Conservation (phyloP, 2,329 filamentous ascomycete species). For the Aspergillus fumigatiaffinis region DNA sequence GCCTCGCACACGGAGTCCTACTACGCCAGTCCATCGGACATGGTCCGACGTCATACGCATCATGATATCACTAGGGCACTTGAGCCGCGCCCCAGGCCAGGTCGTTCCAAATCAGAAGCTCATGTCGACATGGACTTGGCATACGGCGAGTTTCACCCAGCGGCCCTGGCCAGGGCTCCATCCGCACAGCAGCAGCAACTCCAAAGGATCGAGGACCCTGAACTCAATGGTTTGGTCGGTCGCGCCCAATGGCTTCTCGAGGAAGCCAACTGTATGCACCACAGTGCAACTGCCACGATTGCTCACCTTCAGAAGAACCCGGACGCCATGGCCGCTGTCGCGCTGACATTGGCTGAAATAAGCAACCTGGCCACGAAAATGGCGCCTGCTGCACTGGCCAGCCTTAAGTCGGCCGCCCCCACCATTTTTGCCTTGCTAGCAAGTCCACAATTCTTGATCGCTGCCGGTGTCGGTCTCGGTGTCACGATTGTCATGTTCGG, state of each 20-base stretch:
- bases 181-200: slow-evolving; percentile 16
- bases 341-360: slow-evolving; percentile 86
- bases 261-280: slow-evolving; percentile 83
- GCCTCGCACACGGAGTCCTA: slow-evolving; percentile 17
- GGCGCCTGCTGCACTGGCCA: slow-evolving; percentile 71
- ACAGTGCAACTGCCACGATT: slow-evolving; percentile 79
- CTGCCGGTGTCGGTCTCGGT: slow-evolving; percentile 80
- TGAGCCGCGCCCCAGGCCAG: slow-evolving; percentile 17
- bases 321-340: slow-evolving; percentile 89
- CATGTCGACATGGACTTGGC: slow-evolving; percentile 84
- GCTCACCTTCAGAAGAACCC: slow-evolving; percentile 75
- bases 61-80: slow-evolving; percentile 30
- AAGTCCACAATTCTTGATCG: slow-evolving; percentile 91
- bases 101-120: slow-evolving; percentile 30
- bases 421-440: slow-evolving; percentile 81
- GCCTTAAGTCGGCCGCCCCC: slow-evolving; percentile 77
- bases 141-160: slow-evolving; percentile 78
- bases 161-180: slow-evolving; percentile 34
- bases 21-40: slow-evolving; percentile 18
- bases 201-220: slow-evolving; percentile 49
- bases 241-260: slow-evolving; percentile 74
- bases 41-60: slow-evolving; percentile 38
- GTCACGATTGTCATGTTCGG: slow-evolving; percentile 96
- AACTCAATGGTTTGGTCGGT: slow-evolving; percentile 65
- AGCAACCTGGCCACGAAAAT: slow-evolving; percentile 78